Evolutionary conservation across 306 rosid species (phyloP).

Genomic region (Amphicarpaea edgeworthii): DNA sequence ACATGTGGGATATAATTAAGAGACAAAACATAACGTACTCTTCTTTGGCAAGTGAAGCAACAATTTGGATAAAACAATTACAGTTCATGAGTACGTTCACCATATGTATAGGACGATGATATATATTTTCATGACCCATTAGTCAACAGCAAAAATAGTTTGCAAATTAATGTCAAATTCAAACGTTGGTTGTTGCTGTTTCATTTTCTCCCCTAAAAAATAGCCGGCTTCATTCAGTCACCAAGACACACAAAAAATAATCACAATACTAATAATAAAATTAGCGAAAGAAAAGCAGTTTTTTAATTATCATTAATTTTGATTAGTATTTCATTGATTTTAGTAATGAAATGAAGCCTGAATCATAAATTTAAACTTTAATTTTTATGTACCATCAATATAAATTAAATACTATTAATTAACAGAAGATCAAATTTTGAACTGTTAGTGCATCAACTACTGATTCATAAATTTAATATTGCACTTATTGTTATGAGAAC

Average conservation of each 20-base stretch:
- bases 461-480: background rate
- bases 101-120: background rate
- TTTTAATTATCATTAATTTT: background rate
- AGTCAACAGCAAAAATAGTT: constrained; percentile 27
- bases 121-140: constrained; percentile 20
- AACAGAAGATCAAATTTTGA: no score
- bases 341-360: background rate
- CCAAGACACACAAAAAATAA: background rate
- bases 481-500: no score
- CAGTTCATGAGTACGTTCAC: constrained; percentile 3
- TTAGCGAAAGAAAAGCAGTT: background rate
- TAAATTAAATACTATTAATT: no score
- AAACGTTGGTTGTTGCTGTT: constrained; percentile 41
- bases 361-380: background rate
- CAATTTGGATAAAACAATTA: constrained; percentile 29
- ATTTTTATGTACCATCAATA: no score
- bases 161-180: constrained; percentile 36
- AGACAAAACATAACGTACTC: constrained; percentile 23
- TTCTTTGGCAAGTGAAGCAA: constrained; percentile 7
- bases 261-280: background rate
- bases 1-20: constrained; percentile 13
- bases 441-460: no score
- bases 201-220: constrained; percentile 34
- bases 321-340: background rate
- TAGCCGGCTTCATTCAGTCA: no score